Percentiles rank a stretch among this genome's conserved stretches.
phyloP scores from a whole-genome alignment of 306 rosid genomes.

The Fragaria nilgerrensis region DNA sequence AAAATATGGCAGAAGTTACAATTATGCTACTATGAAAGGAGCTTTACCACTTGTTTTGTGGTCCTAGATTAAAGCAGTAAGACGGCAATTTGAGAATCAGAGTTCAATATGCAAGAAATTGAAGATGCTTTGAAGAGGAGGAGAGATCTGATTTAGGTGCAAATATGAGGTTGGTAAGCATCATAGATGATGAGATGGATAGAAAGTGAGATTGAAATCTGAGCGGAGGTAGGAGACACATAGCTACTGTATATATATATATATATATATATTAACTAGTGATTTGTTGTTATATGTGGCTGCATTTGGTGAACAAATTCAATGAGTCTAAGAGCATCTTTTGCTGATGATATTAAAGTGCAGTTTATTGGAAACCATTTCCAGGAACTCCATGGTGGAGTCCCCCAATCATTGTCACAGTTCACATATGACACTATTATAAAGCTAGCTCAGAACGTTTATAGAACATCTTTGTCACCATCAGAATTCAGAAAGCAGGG shows the following conservation, averaged over 20 bases:
- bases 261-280: neutral
- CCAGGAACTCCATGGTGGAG: neutral
- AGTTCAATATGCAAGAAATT: conserved; percentile 24
- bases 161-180: conserved; percentile 17
- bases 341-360: neutral
- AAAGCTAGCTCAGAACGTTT: neutral
- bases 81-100: conserved; percentile 20
- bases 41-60: conserved; percentile 18
- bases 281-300: neutral
- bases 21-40: conserved; percentile 10
- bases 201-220: conserved; percentile 42
- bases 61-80: conserved; percentile 11
- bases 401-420: neutral
- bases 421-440: neutral
- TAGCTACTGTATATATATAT: neutral
- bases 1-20: conserved; percentile 2
- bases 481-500: neutral
- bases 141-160: conserved; percentile 17
- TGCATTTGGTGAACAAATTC: neutral
- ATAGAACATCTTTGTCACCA: neutral
- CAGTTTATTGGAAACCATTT: neutral
- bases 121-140: conserved; percentile 28
- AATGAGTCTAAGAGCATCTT: neutral
- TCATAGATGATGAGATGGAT: conserved; percentile 29
- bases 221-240: conserved; percentile 23